Evolutionary conservation across 1,139 yeast genomes (phyloP), one percentile per base, ranked within the genome.

Genomic region (Candida mesenterica): DNA sequence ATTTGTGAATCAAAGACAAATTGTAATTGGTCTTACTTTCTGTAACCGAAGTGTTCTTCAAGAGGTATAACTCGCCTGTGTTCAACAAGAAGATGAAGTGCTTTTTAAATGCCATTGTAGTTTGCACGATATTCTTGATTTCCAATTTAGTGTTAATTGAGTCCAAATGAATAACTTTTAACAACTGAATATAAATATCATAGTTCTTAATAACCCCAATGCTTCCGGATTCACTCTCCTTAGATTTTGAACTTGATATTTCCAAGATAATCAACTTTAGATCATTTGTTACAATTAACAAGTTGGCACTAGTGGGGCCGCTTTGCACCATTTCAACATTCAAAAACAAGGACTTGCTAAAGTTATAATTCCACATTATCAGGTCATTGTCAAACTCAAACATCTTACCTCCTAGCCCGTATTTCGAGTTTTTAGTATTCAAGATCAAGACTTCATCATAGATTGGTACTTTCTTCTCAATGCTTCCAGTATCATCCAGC

Each of bases 311-410:
- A 10, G 27, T n/a, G 29, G 41, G 40, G 5, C 39, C 31, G 7
- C 42, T 33, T 7, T 45, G 43, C 13, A 49, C 45, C 2, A 57
- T 40, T 15, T 61, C 62, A 33, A 57, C 47, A 16, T 48, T 47
- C 15, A 64, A 33, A 24, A 68, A 55, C 13, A 48, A 41, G 31
- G 54, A 57, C 29, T 59, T 55, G n/a, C 33, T 34, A 40, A 70
- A 62, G 40, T 61, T 59, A 37, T 66, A 64, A 36, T 68, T 60
- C 74, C 75, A 69, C 7, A 67, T 47, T 19, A 69, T 57, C 32
- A 57, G 42, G 42, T 70, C 75, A 36, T 66, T 64, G 37, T 65
- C 71, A 38, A 70, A 66, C 15, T 50, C 50, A 32, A 58, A 57
- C n/a, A 46, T 47, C 17, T 48, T 58, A 5, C 56, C 59, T 6